Evolutionary conservation across 2,329 filamentous ascomycete genomes (phyloP).

Genomic region (Cladophialophora yegresii): DNA sequence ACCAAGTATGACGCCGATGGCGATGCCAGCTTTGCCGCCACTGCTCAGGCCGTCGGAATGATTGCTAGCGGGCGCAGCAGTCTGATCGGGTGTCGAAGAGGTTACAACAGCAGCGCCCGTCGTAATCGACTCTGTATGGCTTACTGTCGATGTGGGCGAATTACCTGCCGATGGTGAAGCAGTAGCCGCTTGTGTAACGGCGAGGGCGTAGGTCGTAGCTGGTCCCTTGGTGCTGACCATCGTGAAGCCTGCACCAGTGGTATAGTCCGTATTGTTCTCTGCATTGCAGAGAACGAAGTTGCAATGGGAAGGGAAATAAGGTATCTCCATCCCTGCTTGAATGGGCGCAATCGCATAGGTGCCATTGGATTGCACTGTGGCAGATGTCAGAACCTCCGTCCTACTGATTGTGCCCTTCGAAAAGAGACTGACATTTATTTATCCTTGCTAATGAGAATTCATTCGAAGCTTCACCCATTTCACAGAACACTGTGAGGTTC

Average conservation of each 20-base stretch:
- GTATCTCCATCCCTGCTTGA: conserved; percentile 25
- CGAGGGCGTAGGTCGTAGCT: conserved; percentile 20
- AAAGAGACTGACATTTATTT: conserved; percentile 11
- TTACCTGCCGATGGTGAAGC: conserved; percentile 1
- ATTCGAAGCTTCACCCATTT: conserved; percentile 10
- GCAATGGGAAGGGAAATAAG: conserved; percentile 24
- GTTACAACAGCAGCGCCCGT: conserved; percentile 1
- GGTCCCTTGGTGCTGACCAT: conserved; percentile 26
- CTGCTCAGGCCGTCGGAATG: conserved; percentile 10
- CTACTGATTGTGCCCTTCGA: background rate
- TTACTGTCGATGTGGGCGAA: background rate
- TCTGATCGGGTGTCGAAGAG: conserved; percentile 6
- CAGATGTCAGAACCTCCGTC: background rate
- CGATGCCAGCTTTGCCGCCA: conserved; percentile 27
- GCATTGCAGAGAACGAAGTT: conserved; percentile 25
- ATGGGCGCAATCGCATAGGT: conserved; percentile 25
- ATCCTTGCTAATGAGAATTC: conserved; percentile 23
- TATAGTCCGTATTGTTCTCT: conserved; percentile 18
- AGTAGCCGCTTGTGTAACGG: conserved; percentile 7
- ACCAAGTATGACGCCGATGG: conserved; percentile 22
- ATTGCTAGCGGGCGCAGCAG: conserved; percentile 4
- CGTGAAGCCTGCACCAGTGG: conserved; percentile 23
- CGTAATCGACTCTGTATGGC: background rate
- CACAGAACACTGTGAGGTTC: conserved; percentile 27
- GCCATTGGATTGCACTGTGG: conserved; percentile 18